phyloP scores from a whole-genome alignment of 768 basidiomycete species.

The Naganishia onofrii region DNA sequence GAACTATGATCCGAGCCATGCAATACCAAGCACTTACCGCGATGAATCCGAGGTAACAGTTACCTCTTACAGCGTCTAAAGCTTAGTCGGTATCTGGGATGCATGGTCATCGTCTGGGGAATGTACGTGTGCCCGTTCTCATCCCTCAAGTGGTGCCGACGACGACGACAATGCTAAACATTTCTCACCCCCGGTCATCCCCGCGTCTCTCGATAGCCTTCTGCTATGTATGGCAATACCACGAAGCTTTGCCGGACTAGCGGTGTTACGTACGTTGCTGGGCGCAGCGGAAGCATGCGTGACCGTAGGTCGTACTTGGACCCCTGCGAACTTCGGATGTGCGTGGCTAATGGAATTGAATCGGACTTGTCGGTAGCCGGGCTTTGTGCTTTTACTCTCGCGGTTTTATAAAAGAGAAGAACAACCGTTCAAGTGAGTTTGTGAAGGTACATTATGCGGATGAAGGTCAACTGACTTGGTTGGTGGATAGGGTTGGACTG shows the following conservation, averaged over 20 bases:
- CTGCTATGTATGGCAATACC: slow-evolving; percentile 37
- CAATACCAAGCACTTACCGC: too few species aligned
- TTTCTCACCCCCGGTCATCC: too few species aligned
- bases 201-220: not conserved
- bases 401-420: slow-evolving; percentile 41
- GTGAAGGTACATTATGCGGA: too few species aligned
- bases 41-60: slow-evolving; percentile 3
- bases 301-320: slow-evolving; percentile 25
- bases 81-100: slow-evolving; percentile 35
- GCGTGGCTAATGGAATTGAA: not conserved
- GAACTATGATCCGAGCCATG: not conserved
- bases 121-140: not conserved
- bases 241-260: slow-evolving; percentile 34
- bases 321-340: not conserved
- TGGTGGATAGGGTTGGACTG: slow-evolving; percentile 33
- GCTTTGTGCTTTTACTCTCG: slow-evolving; percentile 39
- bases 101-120: slow-evolving; percentile 41
- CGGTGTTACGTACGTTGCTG: slow-evolving; percentile 32
- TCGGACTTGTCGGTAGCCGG: slow-evolving; percentile 29
- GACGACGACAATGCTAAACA: too few species aligned
- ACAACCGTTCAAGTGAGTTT: slow-evolving; percentile 35
- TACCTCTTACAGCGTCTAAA: slow-evolving; percentile 36
- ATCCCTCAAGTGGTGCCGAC: not conserved
- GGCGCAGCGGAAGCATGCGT: slow-evolving; percentile 38
- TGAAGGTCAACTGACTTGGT: not conserved